These are phyloP conservation scores for Fragilaria crotonensis DNA, from an alignment of 108 stramenopile species.

Conservation along the genomic window DNA sequence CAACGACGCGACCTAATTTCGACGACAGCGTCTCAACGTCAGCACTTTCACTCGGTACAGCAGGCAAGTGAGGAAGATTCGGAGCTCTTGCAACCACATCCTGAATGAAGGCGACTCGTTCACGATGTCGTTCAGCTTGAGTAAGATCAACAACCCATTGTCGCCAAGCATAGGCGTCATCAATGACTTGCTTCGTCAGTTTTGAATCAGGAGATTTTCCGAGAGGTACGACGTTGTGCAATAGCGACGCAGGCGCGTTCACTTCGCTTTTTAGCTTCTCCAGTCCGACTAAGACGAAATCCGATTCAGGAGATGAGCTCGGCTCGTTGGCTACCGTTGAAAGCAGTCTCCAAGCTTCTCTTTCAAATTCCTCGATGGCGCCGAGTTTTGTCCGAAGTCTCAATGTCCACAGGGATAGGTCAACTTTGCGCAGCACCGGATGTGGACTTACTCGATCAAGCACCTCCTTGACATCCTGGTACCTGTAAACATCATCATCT, in stretches of 20 bases:
- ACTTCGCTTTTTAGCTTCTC: slow-evolving; percentile 18
- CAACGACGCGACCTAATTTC: background rate
- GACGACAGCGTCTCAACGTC: background rate
- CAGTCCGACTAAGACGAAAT: slow-evolving; percentile 35
- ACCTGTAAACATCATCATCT: slow-evolving; percentile 11
- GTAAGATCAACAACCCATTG: slow-evolving; percentile 52
- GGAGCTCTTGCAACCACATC: slow-evolving; percentile 6
- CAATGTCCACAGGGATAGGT: slow-evolving; percentile 24
- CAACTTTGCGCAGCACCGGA: slow-evolving; percentile 25
- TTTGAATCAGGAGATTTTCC: slow-evolving; percentile 9
- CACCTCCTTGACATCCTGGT: slow-evolving; percentile 39
- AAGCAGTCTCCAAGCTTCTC: slow-evolving; percentile 31
- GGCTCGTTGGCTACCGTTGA: background rate
- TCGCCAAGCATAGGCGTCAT: slow-evolving; percentile 42
- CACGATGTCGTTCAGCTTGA: slow-evolving; percentile 35
- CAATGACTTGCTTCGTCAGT: slow-evolving; percentile 42
- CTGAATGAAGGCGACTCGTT: slow-evolving; percentile 47
- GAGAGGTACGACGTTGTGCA: slow-evolving; percentile 51
- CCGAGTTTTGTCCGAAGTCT: slow-evolving; percentile 33
- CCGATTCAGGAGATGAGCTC: slow-evolving; percentile 6
- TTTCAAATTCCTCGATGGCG: slow-evolving; percentile 35
- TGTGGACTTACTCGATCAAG: slow-evolving; percentile 13
- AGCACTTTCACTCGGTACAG: background rate
- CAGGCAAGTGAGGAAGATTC: background rate
- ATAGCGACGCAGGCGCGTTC: background rate